A percentile compares a stretch with the other conserved stretches of the same genome.
These are phyloP conservation scores for Plasmodium sp. DNA, from an alignment of 169 alveolate genomes.

Conservation along the genomic window DNA sequence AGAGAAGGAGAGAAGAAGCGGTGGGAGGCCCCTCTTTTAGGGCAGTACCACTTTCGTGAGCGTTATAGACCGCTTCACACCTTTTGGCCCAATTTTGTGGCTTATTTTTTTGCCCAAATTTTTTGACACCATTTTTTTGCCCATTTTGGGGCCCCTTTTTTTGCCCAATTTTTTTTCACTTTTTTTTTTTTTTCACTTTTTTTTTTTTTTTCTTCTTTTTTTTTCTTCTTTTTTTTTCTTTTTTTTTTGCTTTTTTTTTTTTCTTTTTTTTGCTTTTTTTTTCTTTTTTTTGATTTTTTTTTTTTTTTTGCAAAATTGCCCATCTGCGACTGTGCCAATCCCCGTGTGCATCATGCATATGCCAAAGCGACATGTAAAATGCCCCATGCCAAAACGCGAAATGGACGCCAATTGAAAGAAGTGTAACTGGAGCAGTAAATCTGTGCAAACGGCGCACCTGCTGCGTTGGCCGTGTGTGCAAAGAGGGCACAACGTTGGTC, in stretches of 20 bases:
- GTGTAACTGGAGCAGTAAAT: not conserved
- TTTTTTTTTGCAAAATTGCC: conserved; percentile 2
- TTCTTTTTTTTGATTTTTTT: not conserved
- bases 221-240: not conserved
- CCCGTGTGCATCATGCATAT: not conserved
- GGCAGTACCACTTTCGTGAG: not conserved
- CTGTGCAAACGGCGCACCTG: not conserved
- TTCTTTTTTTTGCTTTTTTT: not conserved
- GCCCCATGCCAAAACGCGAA: not conserved
- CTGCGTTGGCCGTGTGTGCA: not conserved
- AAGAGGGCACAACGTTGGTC: not conserved
- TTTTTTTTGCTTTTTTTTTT: not conserved
- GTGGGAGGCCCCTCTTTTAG: not conserved
- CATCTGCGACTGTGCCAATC: not conserved
- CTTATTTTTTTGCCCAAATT: not conserved
- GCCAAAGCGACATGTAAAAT: not conserved
- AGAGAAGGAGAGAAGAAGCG: no score
- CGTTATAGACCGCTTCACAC: not conserved
- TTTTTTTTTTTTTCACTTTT: not conserved
- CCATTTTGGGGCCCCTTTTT: not conserved
- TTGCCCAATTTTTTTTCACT: not conserved
- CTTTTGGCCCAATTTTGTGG: not conserved
- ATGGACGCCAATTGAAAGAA: not conserved
- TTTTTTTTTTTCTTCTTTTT: not conserved
- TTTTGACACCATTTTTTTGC: not conserved